These are phyloP conservation scores for Paraglomus brasilianum DNA, from an alignment of 192 early-diverging fungal genomes.

Conservation along the genomic window DNA sequence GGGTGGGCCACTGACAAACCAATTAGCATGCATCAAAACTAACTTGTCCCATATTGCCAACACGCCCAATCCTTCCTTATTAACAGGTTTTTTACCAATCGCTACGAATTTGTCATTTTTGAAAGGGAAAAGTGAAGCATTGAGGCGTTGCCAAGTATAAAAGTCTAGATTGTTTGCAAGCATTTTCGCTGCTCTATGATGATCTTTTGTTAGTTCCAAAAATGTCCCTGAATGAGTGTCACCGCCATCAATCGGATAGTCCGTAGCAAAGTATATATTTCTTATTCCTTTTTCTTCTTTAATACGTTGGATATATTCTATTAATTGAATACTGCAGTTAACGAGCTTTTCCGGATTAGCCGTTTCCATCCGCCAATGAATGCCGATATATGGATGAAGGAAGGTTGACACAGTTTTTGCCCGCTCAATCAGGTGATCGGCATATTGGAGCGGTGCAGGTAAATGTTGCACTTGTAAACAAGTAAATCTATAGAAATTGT, in stretches of 20 bases:
- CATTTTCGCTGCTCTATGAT: slow-evolving; percentile 27
- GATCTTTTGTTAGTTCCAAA: slow-evolving; percentile 3
- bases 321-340: slow-evolving; percentile 4
- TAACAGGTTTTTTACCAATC: no score
- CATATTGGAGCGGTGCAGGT: slow-evolving; percentile 7
- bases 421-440: not conserved
- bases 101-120: no score
- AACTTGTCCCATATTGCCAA: slow-evolving; percentile 32
- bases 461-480: no score
- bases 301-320: not conserved
- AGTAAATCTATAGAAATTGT: not conserved
- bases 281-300: not conserved
- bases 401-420: not conserved
- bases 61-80: not conserved
- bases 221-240: slow-evolving; percentile 3
- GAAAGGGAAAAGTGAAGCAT: not conserved
- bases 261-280: slow-evolving; percentile 35
- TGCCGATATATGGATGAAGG: slow-evolving; percentile 17
- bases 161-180: not conserved
- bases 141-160: not conserved
- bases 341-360: not conserved
- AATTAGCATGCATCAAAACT: slow-evolving; percentile 28
- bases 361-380: slow-evolving; percentile 24
- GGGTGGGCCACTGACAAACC: slow-evolving; percentile 16
- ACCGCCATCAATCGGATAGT: slow-evolving; percentile 23